These are phyloP conservation scores for Pseudocercospora fuligena DNA, from an alignment of 2,329 filamentous ascomycete genomes.

Conservation along the genomic window DNA sequence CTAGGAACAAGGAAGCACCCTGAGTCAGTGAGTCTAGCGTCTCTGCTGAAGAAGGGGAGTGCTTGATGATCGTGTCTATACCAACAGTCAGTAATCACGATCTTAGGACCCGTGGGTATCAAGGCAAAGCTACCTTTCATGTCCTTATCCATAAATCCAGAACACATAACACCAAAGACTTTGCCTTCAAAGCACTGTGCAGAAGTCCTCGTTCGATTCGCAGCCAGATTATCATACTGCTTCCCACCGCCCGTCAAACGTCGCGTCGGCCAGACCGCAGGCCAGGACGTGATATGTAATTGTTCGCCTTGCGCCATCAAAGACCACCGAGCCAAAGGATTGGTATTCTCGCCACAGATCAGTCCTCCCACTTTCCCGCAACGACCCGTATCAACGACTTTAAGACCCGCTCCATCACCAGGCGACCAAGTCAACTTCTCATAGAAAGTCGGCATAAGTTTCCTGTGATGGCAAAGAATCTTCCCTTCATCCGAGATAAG, in stretches of 20 bases:
- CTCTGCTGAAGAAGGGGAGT: constrained; percentile 28
- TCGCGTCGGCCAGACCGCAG: constrained; percentile 59
- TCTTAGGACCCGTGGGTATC: background rate
- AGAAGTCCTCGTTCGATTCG: constrained; percentile 58
- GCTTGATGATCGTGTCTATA: constrained; percentile 42
- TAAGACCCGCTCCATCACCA: constrained; percentile 58
- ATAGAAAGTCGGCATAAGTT: constrained; percentile 61
- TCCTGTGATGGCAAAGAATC: constrained; percentile 58
- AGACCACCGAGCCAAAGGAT: constrained; percentile 58
- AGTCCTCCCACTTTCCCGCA: constrained; percentile 56
- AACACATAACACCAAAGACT: constrained; percentile 59
- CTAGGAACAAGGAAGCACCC: constrained; percentile 57
- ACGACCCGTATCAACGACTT: constrained; percentile 49
- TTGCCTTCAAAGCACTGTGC: constrained; percentile 65
- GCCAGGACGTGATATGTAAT: constrained; percentile 62
- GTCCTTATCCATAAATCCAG: constrained; percentile 47
- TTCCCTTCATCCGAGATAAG: constrained; percentile 52
- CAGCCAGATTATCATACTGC: constrained; percentile 61
- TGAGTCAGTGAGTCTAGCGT: constrained; percentile 47
- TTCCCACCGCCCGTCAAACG: constrained; percentile 21
- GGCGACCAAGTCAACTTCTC: constrained; percentile 61
- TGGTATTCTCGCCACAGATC: constrained; percentile 65
- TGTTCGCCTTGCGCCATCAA: constrained; percentile 62
- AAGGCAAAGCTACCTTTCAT: constrained; percentile 24
- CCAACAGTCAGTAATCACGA: background rate